Base-by-base conservation (phyloP, 495 filamentous ascomycete species). In the Chlorociboria aeruginascens region DNA sequence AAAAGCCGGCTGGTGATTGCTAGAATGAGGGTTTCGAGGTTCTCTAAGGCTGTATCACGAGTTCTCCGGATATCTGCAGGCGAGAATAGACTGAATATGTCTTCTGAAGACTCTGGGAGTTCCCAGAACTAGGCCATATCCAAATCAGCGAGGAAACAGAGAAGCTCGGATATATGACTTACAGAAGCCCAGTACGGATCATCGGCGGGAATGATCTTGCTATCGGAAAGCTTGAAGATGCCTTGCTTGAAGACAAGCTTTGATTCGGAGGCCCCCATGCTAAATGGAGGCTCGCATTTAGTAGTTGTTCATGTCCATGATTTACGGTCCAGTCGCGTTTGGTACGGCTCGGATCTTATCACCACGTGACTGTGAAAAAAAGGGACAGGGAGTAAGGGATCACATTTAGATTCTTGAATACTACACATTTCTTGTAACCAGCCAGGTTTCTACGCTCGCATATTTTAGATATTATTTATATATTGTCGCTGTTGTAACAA, bases 211-310 rank as follows among this genome's bases (percentile, higher is more conserved):
- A 99, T 97, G 56, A 84, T 74, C 55, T 82, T 78, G 63, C 92
- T 81, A 63, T 95, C 89, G 13, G 89, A 93, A 45, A 99, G 80
- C 61, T 83, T 81, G 71, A 99, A 99, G 71, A 99, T 95, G 63
- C 89, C 92, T 66, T 95, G 85, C 68, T 97, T 99, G 78, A 99
- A 97, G 58, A 89, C 86, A 58, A 96, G 82, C 78, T 99, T 99
- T 53, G 90, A 96, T 71, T 99, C 93, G 64, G 92, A 95, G 60
- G 92, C 92, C 63, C 92, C 92, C 92, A 99, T 99, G 8, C 17
- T 58, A 42, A 49, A 47, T 55, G 52, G 52, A 29, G 25, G 13
- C 48, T 43, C 11, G 52, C 56, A 55, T 55, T 25, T 40, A 46
- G 7, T 33, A 12, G 12, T 1, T 34, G 30, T 43, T 50, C 40